Conservation (phyloP, 768 basidiomycete genomes). For the Trametes coccinea region DNA sequence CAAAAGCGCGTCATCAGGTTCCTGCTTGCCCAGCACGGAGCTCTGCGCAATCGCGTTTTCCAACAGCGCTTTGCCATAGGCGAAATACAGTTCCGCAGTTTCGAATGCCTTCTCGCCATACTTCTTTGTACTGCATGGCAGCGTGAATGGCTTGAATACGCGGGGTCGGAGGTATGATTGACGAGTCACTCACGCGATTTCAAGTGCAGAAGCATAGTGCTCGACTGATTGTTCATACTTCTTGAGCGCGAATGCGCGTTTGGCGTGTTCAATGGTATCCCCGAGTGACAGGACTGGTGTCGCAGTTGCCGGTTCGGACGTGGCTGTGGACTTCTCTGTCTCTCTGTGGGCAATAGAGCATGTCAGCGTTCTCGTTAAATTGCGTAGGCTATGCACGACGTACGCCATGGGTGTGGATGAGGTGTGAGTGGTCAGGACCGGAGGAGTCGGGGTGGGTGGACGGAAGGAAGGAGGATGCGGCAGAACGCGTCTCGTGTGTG, state of each 20-base stretch:
- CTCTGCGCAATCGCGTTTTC: conserved; percentile 89
- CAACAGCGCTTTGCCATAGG: conserved; percentile 90
- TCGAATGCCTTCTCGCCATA: conserved; percentile 81
- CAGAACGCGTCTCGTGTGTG: conserved; percentile 18
- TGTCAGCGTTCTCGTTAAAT: neutral
- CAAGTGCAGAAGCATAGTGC: conserved; percentile 80
- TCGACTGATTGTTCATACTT: conserved; percentile 88
- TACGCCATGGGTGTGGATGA: conserved; percentile 15
- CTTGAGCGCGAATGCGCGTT: conserved; percentile 84
- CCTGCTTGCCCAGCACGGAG: conserved; percentile 88
- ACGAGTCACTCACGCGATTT: conserved; percentile 68
- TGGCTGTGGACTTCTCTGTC: conserved; percentile 15
- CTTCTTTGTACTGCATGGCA: conserved; percentile 57
- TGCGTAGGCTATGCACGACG: neutral
- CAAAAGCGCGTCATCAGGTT: conserved; percentile 50
- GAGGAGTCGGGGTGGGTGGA: neutral
- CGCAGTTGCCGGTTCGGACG: conserved; percentile 11
- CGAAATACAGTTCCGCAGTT: conserved; percentile 84
- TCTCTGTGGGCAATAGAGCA: neutral
- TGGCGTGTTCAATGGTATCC: conserved; percentile 70
- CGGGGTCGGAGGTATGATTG: conserved; percentile 5
- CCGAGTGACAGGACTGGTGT: conserved; percentile 39
- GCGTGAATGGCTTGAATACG: conserved; percentile 11
- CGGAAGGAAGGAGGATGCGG: conserved; percentile 6
- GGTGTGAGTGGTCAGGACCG: neutral